Evolutionary conservation across 2,329 filamentous ascomycete genomes (phyloP).

Genomic region (Fusarium sp.): DNA sequence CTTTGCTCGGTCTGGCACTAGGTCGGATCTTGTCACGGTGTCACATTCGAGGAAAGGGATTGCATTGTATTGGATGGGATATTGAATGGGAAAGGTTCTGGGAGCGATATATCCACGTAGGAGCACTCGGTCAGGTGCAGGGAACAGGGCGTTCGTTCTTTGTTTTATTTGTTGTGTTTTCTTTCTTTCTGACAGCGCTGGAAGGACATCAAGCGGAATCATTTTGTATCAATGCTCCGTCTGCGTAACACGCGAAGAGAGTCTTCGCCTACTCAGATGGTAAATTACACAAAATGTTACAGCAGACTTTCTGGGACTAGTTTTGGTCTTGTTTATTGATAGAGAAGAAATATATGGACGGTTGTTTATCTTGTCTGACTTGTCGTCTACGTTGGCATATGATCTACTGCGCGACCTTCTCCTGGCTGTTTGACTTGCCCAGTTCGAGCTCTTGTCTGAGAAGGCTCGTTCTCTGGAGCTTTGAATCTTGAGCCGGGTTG

Average conservation of each 20-base stretch:
- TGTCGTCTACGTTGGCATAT: neutral
- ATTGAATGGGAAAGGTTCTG: slow-evolving; percentile 7
- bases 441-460: neutral
- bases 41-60: slow-evolving; percentile 12
- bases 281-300: neutral
- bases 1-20: neutral
- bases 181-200: slow-evolving; percentile 1
- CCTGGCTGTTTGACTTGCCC: too few relatives aligned
- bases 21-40: neutral
- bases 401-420: neutral
- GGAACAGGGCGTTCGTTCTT: slow-evolving; percentile 16
- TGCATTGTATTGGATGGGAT: slow-evolving; percentile 21
- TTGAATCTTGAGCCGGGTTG: neutral
- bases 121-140: neutral
- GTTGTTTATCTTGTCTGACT: neutral
- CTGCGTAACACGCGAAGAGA: neutral
- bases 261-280: neutral
- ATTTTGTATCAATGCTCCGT: neutral
- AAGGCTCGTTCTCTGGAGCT: neutral
- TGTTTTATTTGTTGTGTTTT: neutral
- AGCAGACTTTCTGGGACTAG: neutral
- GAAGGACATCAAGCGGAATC: neutral
- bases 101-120: slow-evolving; percentile 13
- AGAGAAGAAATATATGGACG: slow-evolving; percentile 16
- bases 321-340: neutral